These are phyloP conservation scores for Nicotiana undulata DNA, from an alignment of 257 asterid genomes.

Conservation along the genomic window DNA sequence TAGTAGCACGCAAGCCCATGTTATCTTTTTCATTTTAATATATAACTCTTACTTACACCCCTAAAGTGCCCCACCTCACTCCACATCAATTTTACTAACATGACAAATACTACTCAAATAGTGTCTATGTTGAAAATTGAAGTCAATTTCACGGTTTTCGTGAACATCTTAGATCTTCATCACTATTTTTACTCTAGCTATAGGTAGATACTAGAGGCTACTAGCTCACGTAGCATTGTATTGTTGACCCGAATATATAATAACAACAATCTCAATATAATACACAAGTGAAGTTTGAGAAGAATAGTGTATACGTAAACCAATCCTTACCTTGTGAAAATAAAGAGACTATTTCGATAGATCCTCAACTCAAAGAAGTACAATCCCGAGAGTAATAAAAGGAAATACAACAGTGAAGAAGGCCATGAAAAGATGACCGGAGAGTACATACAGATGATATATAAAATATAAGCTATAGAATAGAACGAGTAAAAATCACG, in stretches of 20 bases:
- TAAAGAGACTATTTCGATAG: too few species aligned
- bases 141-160: neutral
- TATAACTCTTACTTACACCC: neutral
- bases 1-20: constrained; percentile 35
- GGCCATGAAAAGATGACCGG: too few species aligned
- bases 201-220: constrained; percentile 4
- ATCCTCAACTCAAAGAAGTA: too few species aligned
- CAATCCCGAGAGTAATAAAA: too few species aligned
- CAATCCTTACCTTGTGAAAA: too few species aligned
- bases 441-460: too few species aligned
- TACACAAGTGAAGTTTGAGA: too few species aligned
- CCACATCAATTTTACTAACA: constrained; percentile 1
- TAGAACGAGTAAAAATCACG: neutral
- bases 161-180: constrained; percentile 1
- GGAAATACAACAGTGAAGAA: too few species aligned
- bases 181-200: constrained; percentile 3
- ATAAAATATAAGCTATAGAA: neutral
- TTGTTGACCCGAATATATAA: constrained; percentile 24
- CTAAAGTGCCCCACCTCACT: neutral
- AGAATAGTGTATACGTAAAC: too few species aligned
- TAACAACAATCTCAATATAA: too few species aligned
- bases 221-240: constrained; percentile 14
- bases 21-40: constrained; percentile 16
- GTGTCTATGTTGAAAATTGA: neutral
- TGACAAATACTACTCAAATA: neutral